These are phyloP conservation scores for Salicornia ramosissima DNA, from an alignment of 148 eudicot species.

Conservation along the genomic window DNA sequence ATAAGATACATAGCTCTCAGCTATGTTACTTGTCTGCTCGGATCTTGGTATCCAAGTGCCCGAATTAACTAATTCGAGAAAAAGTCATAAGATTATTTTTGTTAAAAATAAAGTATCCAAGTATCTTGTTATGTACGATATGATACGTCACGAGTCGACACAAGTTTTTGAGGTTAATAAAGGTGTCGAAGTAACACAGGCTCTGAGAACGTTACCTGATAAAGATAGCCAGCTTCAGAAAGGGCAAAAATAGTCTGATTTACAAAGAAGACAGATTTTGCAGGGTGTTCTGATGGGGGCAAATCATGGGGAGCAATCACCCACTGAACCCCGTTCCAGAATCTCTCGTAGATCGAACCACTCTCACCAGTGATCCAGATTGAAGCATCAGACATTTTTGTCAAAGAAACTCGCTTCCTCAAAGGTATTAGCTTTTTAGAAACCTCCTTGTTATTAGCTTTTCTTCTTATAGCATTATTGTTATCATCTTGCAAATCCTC, in stretches of 20 bases:
- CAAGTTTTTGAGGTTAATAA: too few species aligned
- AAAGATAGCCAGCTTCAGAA: conserved; percentile 60
- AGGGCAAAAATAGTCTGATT: conserved; percentile 77
- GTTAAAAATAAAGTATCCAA: too few species aligned
- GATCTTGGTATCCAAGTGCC: too few species aligned
- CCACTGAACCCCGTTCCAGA: conserved; percentile 92
- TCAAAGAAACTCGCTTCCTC: conserved; percentile 60
- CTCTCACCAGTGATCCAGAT: conserved; percentile 76
- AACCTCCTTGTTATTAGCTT: conserved; percentile 13
- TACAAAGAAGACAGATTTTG: conserved; percentile 56
- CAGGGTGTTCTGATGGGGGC: conserved; percentile 54
- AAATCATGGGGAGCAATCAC: conserved; percentile 90
- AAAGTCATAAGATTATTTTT: too few species aligned
- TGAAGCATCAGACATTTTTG: conserved; percentile 70
- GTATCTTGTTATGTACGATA: too few species aligned
- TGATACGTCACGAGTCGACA: too few species aligned
- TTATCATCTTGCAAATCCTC: background rate
- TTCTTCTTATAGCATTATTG: conserved; percentile 8
- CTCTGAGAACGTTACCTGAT: conserved; percentile 47
- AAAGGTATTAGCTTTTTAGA: conserved; percentile 32
- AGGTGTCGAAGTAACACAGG: background rate
- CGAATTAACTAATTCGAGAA: too few species aligned
- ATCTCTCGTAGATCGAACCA: conserved; percentile 83
- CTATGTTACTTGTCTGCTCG: too few species aligned
- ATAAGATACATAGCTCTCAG: too few species aligned